Evolutionary conservation across 345 rosid genomes (phyloP), one percentile per base, ranked within the genome.

Genomic region (Acer campestre): DNA sequence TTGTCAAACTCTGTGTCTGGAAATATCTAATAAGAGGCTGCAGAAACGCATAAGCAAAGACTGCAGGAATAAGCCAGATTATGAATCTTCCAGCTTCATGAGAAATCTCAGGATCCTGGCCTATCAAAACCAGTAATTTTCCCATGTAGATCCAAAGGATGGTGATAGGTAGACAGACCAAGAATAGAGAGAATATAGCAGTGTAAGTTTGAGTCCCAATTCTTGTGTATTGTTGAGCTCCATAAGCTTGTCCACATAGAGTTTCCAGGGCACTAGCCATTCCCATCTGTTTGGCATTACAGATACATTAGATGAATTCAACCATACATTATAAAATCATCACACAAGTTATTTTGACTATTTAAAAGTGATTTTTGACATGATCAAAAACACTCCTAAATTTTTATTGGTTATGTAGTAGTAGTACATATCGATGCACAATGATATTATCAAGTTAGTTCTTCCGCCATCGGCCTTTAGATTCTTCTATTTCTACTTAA

Each of bases 241-340:
- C 98, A 77, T 85, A 83, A 1, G 97, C 94, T 89, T 93, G 98
- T 7, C 99, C 98, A 75, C 91, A 83, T 62, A 95, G 62, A 35
- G 98, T 95, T 82, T 95, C 98, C 77, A 92, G 79, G 5, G 91
- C 97, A 82, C 81, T 84, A 0, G 98, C 84, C 84, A 93, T 88
- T 55, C 99, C 98, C 55, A 85, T 55, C 98, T 91, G 92, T 67
- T 18, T n/a, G 4, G 31, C 77, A 56, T 6, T 2, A 73, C 14
- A 72, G 0, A 62, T 73, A 46, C 49, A 46, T 46, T 8, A 46
- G 1, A 42, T 42, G 0, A 7, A 42, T 42, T 46, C 13, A 46
- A 8, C 13, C 49, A 46, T 0, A 7, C 46, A 7, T 42, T 42
- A 7, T 42, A 42, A 42, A 42, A 42, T 42, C 10, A 42, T 42